Evolutionary conservation across 768 basidiomycete genomes (phyloP).

Genomic region (Boletus pseudopeckii): DNA sequence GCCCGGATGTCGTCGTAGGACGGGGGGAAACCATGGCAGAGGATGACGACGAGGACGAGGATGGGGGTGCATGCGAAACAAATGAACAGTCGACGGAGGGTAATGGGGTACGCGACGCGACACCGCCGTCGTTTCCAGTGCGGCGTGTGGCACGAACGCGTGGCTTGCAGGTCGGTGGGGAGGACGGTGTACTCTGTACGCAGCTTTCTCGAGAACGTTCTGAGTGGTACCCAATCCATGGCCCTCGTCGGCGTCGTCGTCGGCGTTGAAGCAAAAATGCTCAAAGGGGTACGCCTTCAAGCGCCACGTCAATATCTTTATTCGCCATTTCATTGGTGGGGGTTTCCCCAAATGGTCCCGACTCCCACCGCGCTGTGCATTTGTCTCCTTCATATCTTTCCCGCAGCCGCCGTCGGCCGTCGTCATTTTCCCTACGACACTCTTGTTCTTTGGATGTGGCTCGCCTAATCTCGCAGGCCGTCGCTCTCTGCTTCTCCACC

Average conservation of each 20-base stretch:
- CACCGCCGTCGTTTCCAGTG: conserved; percentile 11
- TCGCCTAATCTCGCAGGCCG: not conserved
- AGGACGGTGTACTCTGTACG: conserved; percentile 11
- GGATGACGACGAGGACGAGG: conserved; percentile 29
- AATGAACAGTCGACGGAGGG: conserved; percentile 30
- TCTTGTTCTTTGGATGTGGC: not conserved
- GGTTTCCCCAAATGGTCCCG: too few species aligned
- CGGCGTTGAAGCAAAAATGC: not conserved
- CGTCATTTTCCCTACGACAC: not conserved
- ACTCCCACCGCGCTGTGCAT: too few species aligned
- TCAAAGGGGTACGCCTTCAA: too few species aligned
- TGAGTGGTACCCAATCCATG: not conserved
- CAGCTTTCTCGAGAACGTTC: not conserved
- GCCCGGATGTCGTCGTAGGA: conserved; percentile 35
- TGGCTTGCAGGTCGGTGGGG: conserved; percentile 2
- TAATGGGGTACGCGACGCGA: conserved; percentile 8
- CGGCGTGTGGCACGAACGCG: not conserved
- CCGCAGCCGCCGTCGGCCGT: not conserved
- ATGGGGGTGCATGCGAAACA: conserved; percentile 19
- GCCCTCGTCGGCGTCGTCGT: not conserved
- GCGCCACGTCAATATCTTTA: too few species aligned
- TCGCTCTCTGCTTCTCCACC: too few species aligned
- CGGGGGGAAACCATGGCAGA: conserved; percentile 39
- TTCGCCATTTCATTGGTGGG: too few species aligned
- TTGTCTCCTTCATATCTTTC: too few species aligned